These are phyloP conservation scores for Marasmius sp. DNA, from an alignment of 1,284 basidiomycete species.

Conservation along the genomic window DNA sequence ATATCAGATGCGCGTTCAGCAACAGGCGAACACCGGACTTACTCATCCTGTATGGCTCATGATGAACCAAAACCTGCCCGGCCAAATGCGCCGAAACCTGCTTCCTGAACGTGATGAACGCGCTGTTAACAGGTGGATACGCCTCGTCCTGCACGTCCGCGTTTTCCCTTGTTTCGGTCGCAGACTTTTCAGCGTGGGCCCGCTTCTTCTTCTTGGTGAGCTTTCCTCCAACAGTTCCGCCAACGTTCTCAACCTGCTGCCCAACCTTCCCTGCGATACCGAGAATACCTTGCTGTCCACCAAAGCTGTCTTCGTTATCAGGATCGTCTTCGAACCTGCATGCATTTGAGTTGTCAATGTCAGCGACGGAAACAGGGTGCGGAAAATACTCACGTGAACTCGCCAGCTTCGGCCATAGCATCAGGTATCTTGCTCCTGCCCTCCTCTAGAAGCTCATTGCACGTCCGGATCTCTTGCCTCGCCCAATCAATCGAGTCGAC, in stretches of 20 bases:
- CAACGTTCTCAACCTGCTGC: constrained; percentile 4
- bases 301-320: constrained; percentile 20
- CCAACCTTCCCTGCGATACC: constrained; percentile 23
- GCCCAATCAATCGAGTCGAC: constrained; percentile 94
- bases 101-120: constrained; percentile 91
- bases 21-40: constrained; percentile 21
- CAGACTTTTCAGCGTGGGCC: constrained; percentile 2
- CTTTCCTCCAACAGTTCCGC: constrained; percentile 1
- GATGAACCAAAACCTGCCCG: constrained; percentile 70
- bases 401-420: not conserved
- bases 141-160: constrained; percentile 2
- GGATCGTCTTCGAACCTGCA: constrained; percentile 22
- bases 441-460: constrained; percentile 50
- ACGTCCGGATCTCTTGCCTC: constrained; percentile 63
- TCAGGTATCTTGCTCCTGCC: constrained; percentile 39
- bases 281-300: constrained; percentile 16
- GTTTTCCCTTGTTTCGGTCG: constrained; percentile 17
- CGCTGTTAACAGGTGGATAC: constrained; percentile 78
- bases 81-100: constrained; percentile 94
- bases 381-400: not conserved
- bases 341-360: not conserved
- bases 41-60: constrained; percentile 79
- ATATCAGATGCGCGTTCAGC: constrained; percentile 21
- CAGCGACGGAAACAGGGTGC: not conserved
- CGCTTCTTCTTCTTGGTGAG: not conserved